Evolutionary conservation across 2,329 filamentous ascomycete species (phyloP).

Genomic region (Clarireedia paspali): DNA sequence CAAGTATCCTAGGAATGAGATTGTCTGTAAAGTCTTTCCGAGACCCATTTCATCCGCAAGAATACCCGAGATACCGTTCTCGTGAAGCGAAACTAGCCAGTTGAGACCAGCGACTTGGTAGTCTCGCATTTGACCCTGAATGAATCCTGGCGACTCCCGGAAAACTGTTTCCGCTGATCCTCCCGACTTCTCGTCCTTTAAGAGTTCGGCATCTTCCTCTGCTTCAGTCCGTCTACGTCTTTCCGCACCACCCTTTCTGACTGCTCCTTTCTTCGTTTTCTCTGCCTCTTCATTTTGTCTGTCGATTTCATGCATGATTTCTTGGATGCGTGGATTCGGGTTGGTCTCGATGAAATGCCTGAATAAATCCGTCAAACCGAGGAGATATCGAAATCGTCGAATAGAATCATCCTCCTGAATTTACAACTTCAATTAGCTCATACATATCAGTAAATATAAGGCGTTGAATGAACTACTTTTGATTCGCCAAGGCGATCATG

Average conservation of each 20-base stretch:
- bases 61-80: slow-evolving; percentile 98
- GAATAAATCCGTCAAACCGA: slow-evolving; percentile 93
- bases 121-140: slow-evolving; percentile 82
- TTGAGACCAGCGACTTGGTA: slow-evolving; percentile 95
- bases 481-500: slow-evolving; percentile 87
- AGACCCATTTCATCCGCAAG: slow-evolving; percentile 98
- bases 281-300: slow-evolving; percentile 74
- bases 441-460: not conserved
- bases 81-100: slow-evolving; percentile 94
- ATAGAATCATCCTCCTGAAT: slow-evolving; percentile 86
- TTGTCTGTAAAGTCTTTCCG: slow-evolving; percentile 95
- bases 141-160: slow-evolving; percentile 84
- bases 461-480: slow-evolving; percentile 51
- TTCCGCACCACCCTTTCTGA: slow-evolving; percentile 80
- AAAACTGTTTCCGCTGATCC: slow-evolving; percentile 84
- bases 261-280: slow-evolving; percentile 63
- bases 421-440: not conserved
- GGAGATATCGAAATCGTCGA: slow-evolving; percentile 84
- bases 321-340: slow-evolving; percentile 87
- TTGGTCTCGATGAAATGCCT: slow-evolving; percentile 98
- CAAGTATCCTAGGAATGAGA: slow-evolving; percentile 91
- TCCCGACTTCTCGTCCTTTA: slow-evolving; percentile 82
- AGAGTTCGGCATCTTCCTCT: slow-evolving; percentile 88
- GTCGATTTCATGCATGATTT: slow-evolving; percentile 91
- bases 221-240: slow-evolving; percentile 86